Conservation (phyloP, 1,284 basidiomycete genomes). For the Pseudozyma sp. region DNA sequence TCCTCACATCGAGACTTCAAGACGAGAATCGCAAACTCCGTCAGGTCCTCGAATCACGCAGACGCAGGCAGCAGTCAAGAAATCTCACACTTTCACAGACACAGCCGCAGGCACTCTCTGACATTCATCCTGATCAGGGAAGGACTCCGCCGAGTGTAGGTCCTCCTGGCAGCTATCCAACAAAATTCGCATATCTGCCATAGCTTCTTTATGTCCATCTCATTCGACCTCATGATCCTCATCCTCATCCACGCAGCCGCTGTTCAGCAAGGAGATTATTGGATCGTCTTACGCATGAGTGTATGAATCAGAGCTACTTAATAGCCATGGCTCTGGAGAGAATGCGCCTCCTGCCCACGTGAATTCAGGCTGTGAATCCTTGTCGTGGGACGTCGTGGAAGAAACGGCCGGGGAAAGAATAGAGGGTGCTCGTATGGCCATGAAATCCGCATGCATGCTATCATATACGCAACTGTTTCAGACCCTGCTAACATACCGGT, state of each 20-base stretch:
- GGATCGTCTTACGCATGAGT: too few relatives aligned
- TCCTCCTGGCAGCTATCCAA: neutral
- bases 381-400: too few relatives aligned
- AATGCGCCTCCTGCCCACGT: too few relatives aligned
- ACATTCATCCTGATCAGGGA: neutral
- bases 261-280: too few relatives aligned
- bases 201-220: neutral
- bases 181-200: neutral
- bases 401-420: too few relatives aligned
- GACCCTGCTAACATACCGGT: slow-evolving; percentile 6
- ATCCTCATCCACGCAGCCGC: neutral
- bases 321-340: too few relatives aligned
- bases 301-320: too few relatives aligned
- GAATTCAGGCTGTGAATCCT: too few relatives aligned
- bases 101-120: too few relatives aligned
- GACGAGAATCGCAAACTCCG: slow-evolving; percentile 19
- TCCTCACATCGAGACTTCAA: slow-evolving; percentile 8
- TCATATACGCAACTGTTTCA: neutral
- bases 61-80: neutral
- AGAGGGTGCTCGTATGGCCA: too few relatives aligned
- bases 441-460: neutral
- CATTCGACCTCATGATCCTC: neutral
- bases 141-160: neutral
- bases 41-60: slow-evolving; percentile 4
- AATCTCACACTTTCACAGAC: neutral